Evolutionary conservation across 2,329 filamentous ascomycete species (phyloP).

Genomic region (Trichoderma sp.): DNA sequence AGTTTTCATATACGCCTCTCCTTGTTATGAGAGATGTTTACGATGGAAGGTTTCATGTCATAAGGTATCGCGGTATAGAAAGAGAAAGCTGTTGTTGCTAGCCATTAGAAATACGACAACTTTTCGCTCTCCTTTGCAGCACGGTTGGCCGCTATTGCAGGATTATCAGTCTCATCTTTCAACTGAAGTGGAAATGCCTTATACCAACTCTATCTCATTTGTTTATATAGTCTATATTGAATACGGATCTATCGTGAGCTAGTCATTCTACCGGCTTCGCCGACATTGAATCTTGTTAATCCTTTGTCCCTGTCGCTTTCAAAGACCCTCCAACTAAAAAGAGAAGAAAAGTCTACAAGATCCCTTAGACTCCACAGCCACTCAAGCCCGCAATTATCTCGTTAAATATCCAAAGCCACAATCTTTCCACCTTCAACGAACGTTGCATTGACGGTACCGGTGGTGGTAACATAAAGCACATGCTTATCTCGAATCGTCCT

Average conservation of each 20-base stretch:
- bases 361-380: not conserved
- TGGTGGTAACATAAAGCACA: not conserved
- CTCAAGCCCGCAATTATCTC: not conserved
- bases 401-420: not conserved
- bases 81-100: not conserved
- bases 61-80: not conserved
- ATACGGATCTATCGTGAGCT: not conserved
- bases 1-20: not conserved
- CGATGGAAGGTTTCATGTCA: not conserved
- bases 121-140: not conserved
- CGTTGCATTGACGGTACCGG: not conserved
- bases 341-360: not conserved
- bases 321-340: not conserved
- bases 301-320: not conserved
- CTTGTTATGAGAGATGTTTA: not conserved
- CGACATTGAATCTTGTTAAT: no score
- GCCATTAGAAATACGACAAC: not conserved
- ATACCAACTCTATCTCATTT: not conserved
- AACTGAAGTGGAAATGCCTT: not conserved
- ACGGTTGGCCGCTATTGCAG: not conserved
- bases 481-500: not conserved
- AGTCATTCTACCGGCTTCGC: no score
- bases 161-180: not conserved
- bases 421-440: not conserved
- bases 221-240: not conserved